These are phyloP conservation scores for Boletus subcaerulescens DNA, from an alignment of 768 basidiomycete genomes.

Conservation along the genomic window DNA sequence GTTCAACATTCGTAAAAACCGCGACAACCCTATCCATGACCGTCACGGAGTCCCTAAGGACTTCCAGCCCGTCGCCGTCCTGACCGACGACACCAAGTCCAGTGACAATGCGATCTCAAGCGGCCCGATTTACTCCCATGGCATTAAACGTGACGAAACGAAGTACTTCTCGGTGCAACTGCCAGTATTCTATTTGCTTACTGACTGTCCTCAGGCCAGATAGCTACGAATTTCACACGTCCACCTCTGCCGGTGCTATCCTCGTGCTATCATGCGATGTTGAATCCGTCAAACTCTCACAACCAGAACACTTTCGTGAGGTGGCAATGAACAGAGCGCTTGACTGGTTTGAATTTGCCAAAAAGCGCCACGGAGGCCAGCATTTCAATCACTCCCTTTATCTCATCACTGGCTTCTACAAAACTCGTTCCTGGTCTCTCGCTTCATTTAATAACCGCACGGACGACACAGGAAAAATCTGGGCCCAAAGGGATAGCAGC, in stretches of 20 bases:
- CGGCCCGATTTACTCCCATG: neutral
- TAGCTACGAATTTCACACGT: neutral
- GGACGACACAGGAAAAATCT: neutral
- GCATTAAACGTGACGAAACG: neutral
- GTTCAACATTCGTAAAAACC: neutral
- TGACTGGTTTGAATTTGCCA: neutral
- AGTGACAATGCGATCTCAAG: neutral
- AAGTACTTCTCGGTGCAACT: neutral
- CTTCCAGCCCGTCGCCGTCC: neutral
- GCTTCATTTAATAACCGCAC: neutral
- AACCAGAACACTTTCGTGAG: neutral
- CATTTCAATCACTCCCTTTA: neutral
- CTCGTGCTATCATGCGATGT: neutral
- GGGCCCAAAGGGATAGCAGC: neutral
- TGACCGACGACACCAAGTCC: neutral
- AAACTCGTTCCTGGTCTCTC: neutral
- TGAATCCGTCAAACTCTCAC: neutral
- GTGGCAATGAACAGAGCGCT: neutral
- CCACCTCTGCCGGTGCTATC: neutral
- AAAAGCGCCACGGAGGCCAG: neutral
- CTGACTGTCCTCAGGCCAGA: neutral
- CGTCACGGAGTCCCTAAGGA: neutral
- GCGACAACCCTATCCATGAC: neutral
- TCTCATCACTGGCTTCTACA: constrained; percentile 3
- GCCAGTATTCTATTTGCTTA: neutral